Conservation (phyloP, 805 yeast species). For the Hanseniaspora vineae region DNA sequence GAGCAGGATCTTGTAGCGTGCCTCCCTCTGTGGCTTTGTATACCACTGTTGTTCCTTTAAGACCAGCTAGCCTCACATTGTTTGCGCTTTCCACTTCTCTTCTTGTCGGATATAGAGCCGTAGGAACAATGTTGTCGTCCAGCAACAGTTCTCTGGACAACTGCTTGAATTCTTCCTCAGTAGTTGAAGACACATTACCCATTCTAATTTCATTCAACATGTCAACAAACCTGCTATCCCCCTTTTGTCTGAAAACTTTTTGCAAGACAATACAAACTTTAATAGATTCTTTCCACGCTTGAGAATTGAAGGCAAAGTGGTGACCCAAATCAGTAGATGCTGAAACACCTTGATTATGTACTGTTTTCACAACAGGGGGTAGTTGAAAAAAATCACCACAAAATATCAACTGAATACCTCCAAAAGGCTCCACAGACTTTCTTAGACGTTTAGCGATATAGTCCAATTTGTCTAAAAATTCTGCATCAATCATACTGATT, state of each 20-base stretch:
- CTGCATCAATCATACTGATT: conserved; percentile 85
- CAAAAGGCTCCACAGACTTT: conserved; percentile 50
- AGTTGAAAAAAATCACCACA: conserved; percentile 96
- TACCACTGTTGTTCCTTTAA: conserved; percentile 32
- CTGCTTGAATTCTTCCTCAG: conserved; percentile 36
- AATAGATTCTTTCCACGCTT: conserved; percentile 48
- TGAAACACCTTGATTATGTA: conserved; percentile 11
- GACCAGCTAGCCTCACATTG: conserved; percentile 29
- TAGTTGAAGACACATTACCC: conserved; percentile 40
- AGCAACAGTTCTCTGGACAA: conserved; percentile 39
- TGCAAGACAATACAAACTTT: conserved; percentile 43
- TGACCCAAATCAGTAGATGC: conserved; percentile 17
- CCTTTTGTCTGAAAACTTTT: conserved; percentile 65
- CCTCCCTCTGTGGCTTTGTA: conserved; percentile 50
- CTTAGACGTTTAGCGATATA: conserved; percentile 49
- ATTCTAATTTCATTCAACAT: conserved; percentile 67
- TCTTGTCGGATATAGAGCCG: conserved; percentile 64
- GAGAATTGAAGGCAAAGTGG: conserved; percentile 52
- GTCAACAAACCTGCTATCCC: conserved; percentile 53
- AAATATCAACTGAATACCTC: conserved; percentile 80
- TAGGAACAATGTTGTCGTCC: conserved; percentile 52
- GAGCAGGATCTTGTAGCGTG: conserved; percentile 25
- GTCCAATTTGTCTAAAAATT: conserved; percentile 62
- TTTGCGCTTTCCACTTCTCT: conserved; percentile 61
- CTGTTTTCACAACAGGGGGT: conserved; percentile 47